Evolutionary conservation across 176 grass and related monocot genomes (phyloP).

Genomic region (Oryza glaberrima): DNA sequence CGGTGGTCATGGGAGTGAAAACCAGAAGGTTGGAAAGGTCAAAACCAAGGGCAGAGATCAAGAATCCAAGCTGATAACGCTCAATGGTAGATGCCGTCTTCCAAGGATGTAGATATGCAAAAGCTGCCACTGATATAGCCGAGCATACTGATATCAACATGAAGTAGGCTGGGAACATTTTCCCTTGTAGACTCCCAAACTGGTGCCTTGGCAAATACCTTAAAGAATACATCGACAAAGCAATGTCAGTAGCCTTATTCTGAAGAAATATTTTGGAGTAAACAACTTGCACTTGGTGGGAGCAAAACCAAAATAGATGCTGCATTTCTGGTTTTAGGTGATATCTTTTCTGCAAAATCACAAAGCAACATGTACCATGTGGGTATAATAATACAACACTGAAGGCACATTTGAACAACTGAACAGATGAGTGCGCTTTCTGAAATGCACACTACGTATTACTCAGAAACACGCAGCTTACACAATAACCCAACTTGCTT

Average conservation of each 20-base stretch:
- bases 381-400: background rate
- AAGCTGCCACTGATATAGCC: slow-evolving; percentile 60
- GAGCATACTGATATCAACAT: slow-evolving; percentile 60
- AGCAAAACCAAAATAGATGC: background rate
- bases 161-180: slow-evolving; percentile 73
- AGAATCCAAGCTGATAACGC: slow-evolving; percentile 75
- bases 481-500: background rate
- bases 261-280: background rate
- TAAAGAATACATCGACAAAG: slow-evolving; percentile 35
- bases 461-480: background rate
- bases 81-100: slow-evolving; percentile 62
- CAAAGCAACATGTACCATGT: background rate
- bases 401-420: background rate
- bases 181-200: slow-evolving; percentile 61
- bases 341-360: background rate
- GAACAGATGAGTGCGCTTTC: background rate
- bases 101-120: slow-evolving; percentile 76
- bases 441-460: background rate
- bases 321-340: background rate
- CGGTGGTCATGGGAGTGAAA: slow-evolving; percentile 80
- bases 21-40: slow-evolving; percentile 87
- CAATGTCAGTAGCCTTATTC: background rate
- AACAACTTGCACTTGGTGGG: background rate
- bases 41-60: slow-evolving; percentile 63
- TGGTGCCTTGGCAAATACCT: slow-evolving; percentile 80